These are phyloP conservation scores for Fonsecaea pugnacius DNA, from an alignment of 2,329 filamentous ascomycete species.

Conservation along the genomic window DNA sequence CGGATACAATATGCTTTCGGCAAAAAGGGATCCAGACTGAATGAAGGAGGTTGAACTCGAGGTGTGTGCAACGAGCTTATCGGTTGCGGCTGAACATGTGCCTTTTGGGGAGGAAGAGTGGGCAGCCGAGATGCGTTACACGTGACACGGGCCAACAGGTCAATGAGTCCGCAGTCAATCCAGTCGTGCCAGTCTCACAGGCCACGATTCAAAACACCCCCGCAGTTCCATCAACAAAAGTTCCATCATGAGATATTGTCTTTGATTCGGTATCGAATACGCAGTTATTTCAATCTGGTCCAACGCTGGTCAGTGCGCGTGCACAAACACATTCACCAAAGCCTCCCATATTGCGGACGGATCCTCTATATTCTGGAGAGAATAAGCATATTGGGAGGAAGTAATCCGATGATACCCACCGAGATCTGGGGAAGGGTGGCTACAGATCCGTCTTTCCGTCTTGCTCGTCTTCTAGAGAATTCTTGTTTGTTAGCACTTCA, in stretches of 20 bases:
- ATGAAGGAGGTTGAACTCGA: conserved; percentile 4
- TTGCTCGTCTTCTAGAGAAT: neutral
- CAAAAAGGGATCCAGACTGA: neutral
- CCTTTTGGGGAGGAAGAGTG: neutral
- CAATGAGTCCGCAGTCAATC: neutral
- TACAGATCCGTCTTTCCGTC: conserved; percentile 2
- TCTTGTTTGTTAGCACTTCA: neutral
- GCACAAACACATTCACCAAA: neutral
- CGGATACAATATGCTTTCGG: neutral
- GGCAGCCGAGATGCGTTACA: neutral
- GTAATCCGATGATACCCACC: neutral
- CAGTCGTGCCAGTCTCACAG: neutral
- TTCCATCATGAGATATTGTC: neutral
- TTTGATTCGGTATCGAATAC: neutral
- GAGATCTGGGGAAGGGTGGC: conserved; percentile 3
- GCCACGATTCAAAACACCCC: neutral
- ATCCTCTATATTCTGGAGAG: neutral
- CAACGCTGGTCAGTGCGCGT: neutral
- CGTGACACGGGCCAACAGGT: neutral
- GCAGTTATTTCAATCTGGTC: neutral
- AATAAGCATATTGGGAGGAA: neutral
- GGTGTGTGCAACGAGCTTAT: conserved; percentile 7
- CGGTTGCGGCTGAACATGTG: conserved; percentile 8
- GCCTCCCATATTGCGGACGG: neutral
- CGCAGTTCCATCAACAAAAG: neutral